Evolutionary conservation across 805 yeast genomes (phyloP).

Genomic region (Ogataea sp.): DNA sequence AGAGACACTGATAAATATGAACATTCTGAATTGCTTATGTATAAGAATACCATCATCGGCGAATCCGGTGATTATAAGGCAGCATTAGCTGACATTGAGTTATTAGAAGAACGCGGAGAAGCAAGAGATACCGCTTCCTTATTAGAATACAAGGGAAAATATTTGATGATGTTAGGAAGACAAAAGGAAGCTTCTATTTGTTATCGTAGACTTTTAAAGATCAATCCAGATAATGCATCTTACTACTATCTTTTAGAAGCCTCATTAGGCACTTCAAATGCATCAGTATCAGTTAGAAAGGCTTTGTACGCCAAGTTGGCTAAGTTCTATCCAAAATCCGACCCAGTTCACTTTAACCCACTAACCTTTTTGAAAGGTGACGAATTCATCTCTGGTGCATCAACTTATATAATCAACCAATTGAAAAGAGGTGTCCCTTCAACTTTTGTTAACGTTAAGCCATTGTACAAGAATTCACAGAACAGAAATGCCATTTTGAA

Average conservation of each 20-base stretch:
- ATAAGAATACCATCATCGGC: constrained; percentile 58
- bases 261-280: constrained; percentile 44
- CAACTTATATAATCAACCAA: constrained; percentile 49
- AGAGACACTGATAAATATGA: constrained; percentile 64
- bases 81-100: constrained; percentile 55
- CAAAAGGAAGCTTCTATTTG: constrained; percentile 57
- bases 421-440: constrained; percentile 84
- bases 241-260: constrained; percentile 65
- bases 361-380: constrained; percentile 59
- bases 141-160: constrained; percentile 59
- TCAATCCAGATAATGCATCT: constrained; percentile 73
- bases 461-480: constrained; percentile 49
- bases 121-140: constrained; percentile 53
- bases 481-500: constrained; percentile 37
- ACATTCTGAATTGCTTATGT: constrained; percentile 72
- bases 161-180: constrained; percentile 49
- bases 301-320: constrained; percentile 59
- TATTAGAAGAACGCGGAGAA: constrained; percentile 35
- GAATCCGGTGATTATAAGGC: constrained; percentile 54
- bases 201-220: constrained; percentile 62
- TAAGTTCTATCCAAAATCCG: constrained; percentile 72
- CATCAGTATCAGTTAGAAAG: constrained; percentile 40
- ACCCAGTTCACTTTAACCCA: constrained; percentile 73
- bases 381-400: constrained; percentile 33
- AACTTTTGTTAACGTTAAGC: constrained; percentile 77